Conservation (phyloP, 345 rosid genomes). For the Syzygium jambos region DNA sequence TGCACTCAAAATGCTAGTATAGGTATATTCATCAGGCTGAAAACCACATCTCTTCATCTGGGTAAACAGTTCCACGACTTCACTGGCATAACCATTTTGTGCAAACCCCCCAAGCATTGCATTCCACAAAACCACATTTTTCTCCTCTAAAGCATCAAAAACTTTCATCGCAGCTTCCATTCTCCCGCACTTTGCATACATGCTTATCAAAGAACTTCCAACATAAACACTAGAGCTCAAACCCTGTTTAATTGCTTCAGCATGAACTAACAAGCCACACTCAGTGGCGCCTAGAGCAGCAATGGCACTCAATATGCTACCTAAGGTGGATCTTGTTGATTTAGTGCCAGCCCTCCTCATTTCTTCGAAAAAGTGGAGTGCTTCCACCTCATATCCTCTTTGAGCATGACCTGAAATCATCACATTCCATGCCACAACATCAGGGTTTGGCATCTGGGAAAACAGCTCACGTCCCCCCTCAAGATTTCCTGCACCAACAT, state of each 20-base stretch:
- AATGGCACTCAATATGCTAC: conserved; percentile 74
- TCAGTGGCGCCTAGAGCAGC: conserved; percentile 47
- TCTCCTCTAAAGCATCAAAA: conserved; percentile 59
- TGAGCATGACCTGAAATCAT: conserved; percentile 89
- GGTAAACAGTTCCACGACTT: conserved; percentile 48
- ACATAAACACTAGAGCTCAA: conserved; percentile 69
- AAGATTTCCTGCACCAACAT: conserved; percentile 53
- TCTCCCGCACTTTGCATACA: conserved; percentile 72
- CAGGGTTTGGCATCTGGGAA: conserved; percentile 43
- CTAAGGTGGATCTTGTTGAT: conserved; percentile 79
- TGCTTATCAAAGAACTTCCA: conserved; percentile 76
- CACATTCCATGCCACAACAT: conserved; percentile 90
- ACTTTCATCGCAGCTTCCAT: conserved; percentile 60
- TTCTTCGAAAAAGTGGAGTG: conserved; percentile 39
- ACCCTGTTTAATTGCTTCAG: conserved; percentile 84
- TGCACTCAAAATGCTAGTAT: conserved; percentile 78
- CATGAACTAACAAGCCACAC: conserved; percentile 69
- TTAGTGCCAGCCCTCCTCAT: conserved; percentile 63
- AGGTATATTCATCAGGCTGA: conserved; percentile 77
- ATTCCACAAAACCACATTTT: conserved; percentile 79
- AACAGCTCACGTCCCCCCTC: conserved; percentile 57
- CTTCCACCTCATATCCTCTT: conserved; percentile 51
- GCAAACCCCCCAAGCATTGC: conserved; percentile 75
- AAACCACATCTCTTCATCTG: conserved; percentile 53
- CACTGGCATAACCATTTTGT: conserved; percentile 52